These are phyloP conservation scores for Neofusicoccum kwambonambiense DNA, from an alignment of 2,329 filamentous ascomycete species.

Conservation along the genomic window DNA sequence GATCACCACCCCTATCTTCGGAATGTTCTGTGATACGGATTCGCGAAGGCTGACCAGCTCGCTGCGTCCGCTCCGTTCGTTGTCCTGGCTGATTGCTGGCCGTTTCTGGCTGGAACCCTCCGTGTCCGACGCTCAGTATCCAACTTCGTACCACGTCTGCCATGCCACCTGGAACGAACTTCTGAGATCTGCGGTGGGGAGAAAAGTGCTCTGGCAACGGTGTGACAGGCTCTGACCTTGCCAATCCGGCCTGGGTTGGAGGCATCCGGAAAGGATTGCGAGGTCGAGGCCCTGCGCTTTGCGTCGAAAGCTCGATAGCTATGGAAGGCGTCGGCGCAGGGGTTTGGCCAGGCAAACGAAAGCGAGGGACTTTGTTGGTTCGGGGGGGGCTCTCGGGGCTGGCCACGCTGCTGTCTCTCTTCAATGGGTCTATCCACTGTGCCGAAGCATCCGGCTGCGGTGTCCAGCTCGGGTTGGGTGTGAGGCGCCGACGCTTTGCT, in stretches of 20 bases:
- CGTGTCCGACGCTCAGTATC: conserved; percentile 45
- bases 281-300: background rate
- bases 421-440: background rate
- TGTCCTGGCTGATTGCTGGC: background rate
- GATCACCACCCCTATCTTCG: background rate
- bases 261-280: conserved; percentile 14
- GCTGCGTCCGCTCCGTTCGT: background rate
- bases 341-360: background rate
- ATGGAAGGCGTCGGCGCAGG: background rate
- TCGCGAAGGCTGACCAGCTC: background rate
- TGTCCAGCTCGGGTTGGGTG: background rate
- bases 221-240: background rate
- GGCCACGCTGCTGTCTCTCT: background rate
- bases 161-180: conserved; percentile 50
- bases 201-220: conserved; percentile 55
- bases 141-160: conserved; percentile 51
- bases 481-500: background rate
- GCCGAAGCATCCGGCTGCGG: background rate
- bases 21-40: conserved; percentile 19
- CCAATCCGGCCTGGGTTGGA: background rate
- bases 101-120: background rate
- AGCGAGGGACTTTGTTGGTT: background rate
- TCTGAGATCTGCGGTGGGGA: conserved; percentile 50
- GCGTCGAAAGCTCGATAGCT: background rate
- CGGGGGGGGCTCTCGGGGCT: background rate